phyloP scores from a whole-genome alignment of 2,329 filamentous ascomycete species.

The Emergomyces pasteurianus region DNA sequence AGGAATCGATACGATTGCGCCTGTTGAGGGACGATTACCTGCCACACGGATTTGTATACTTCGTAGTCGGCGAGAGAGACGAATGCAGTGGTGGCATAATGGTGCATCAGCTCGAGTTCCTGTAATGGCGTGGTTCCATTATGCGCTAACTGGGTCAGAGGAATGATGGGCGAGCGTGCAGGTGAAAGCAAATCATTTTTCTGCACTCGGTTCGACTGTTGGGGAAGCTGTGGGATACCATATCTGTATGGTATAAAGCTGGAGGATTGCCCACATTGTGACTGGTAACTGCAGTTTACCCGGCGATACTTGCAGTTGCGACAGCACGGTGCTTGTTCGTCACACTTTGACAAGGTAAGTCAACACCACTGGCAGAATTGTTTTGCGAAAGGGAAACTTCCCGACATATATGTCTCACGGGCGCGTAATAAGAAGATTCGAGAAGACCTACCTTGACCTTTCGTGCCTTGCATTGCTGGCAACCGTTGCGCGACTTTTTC shows the following conservation, averaged over 20 bases:
- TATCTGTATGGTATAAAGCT: background rate
- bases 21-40: conserved; percentile 9
- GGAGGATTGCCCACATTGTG: background rate
- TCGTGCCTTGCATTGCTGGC: conserved; percentile 10
- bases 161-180: background rate
- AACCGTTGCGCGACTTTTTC: conserved; percentile 10
- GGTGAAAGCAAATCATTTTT: background rate
- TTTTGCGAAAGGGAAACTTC: background rate
- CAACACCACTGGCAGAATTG: background rate
- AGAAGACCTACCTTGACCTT: conserved; percentile 9
- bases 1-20: conserved; percentile 12
- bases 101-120: conserved; percentile 10
- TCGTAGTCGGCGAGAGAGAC: conserved; percentile 8
- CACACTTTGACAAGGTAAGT: conserved; percentile 4
- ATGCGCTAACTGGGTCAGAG: background rate
- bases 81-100: conserved; percentile 8
- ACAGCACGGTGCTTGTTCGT: conserved; percentile 11
- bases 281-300: conserved; percentile 6
- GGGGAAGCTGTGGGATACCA: background rate
- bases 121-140: background rate
- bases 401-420: background rate
- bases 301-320: conserved; percentile 8
- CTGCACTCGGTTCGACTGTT: background rate
- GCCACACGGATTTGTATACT: conserved; percentile 9
- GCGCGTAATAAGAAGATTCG: background rate